Evolutionary conservation across 73 alveolate species (phyloP), one percentile per base, ranked within the genome.

Genomic region (Durusdinium trenchii): DNA sequence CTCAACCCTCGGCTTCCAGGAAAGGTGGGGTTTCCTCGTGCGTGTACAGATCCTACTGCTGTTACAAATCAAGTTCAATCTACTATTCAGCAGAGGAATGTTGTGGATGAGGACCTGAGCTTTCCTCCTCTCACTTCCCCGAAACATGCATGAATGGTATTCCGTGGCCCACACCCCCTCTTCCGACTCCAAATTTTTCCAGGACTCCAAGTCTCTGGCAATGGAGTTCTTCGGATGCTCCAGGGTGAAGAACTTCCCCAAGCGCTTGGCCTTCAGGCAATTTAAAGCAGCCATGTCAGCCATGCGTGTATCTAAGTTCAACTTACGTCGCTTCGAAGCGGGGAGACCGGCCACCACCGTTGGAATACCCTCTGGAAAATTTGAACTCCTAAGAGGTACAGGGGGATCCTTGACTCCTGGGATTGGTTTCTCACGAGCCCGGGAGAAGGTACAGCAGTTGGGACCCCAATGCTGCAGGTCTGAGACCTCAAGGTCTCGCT

Each of bases 361-460:
- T 1, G 73, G 76, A 0, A 83, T 83, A 2, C 94, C 94, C 6
- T n/a, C 3, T 14, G 94, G 94, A 10, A 3, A 50, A 0, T 35
- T 0, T n/a, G 48, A 36, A 47, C 52, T 50, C 3, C 94, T 35
- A 0, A 83, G 18, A 12, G 94, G 94, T 1, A 32, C 43, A 3
- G 76, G 94, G 32, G 94, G 40, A n/a, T 43, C 20, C n/a, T 0
- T 1, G 14, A 52, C 94, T 3, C 94, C 94, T 2, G 73, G 76
- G 75, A 83, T 83, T 47, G 94, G 94, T 50, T 52, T 1, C n/a
- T 83, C 94, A 36, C 94, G 48, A 38, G 94, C 94, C 23, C 94
- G 2, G 0, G 54, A n/a, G 51, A 83, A 83, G 3, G 94, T 83
- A 30, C 76, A 48, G n/a, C 94, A 83, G 30, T 83, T 83, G 0